phyloP scores from a whole-genome alignment of 805 yeast species.

The Priceomyces medius region DNA sequence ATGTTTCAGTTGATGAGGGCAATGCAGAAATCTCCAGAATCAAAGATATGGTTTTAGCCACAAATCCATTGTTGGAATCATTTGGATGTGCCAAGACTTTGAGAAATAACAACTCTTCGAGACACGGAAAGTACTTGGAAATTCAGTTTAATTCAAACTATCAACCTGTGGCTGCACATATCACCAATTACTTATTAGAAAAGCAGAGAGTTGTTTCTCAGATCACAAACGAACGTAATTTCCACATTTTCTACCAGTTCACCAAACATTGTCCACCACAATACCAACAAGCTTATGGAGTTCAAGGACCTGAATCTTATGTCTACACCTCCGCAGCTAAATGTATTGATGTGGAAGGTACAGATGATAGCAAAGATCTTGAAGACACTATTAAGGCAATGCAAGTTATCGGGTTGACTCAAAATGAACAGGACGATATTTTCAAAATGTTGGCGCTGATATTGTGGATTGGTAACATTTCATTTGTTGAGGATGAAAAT shows the following conservation, averaged over 20 bases:
- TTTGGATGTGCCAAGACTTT: slow-evolving; percentile 94
- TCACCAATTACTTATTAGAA: slow-evolving; percentile 90
- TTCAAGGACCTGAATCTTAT: slow-evolving; percentile 92
- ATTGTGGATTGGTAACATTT: slow-evolving; percentile 91
- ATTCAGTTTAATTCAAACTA: slow-evolving; percentile 75
- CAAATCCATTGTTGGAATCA: slow-evolving; percentile 87
- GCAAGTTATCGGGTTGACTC: slow-evolving; percentile 79
- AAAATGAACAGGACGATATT: slow-evolving; percentile 84
- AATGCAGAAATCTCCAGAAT: slow-evolving; percentile 75
- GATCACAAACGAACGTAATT: slow-evolving; percentile 87
- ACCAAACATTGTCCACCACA: slow-evolving; percentile 86
- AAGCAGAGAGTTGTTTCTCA: slow-evolving; percentile 98
- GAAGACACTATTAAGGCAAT: slow-evolving; percentile 81
- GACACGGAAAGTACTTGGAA: slow-evolving; percentile 93
- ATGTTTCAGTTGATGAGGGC: slow-evolving; percentile 68
- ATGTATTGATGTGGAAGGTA: slow-evolving; percentile 81
- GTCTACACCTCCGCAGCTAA: slow-evolving; percentile 83
- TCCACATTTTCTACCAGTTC: slow-evolving; percentile 95
- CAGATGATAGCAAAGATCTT: slow-evolving; percentile 80
- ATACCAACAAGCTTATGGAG: slow-evolving; percentile 81
- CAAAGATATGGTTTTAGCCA: slow-evolving; percentile 96
- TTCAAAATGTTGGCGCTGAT: slow-evolving; percentile 82
- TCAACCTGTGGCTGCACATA: slow-evolving; percentile 93
- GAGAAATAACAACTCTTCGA: slow-evolving; percentile 83
- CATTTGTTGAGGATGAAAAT: slow-evolving; percentile 80